Evolutionary conservation across 129 eudicot genomes (phyloP).

Genomic region (Chrysanthemum seticuspe): DNA sequence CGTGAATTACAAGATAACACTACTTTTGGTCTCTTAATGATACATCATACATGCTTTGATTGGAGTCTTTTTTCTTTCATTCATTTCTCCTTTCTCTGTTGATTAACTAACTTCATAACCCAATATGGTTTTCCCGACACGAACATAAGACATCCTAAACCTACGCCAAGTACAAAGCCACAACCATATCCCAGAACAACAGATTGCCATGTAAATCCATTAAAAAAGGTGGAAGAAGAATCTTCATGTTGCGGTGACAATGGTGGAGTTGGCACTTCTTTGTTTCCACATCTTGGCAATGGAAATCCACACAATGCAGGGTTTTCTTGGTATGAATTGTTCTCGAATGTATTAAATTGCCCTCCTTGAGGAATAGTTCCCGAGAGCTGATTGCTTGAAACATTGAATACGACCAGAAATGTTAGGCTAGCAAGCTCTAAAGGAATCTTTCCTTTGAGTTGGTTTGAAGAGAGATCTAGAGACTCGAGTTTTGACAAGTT

Average conservation of each 20-base stretch:
- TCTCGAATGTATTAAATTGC: neutral
- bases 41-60: too few relatives aligned
- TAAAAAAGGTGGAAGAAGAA: neutral
- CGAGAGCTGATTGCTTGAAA: neutral
- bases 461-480: neutral
- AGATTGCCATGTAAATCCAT: neutral
- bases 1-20: too few relatives aligned
- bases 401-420: neutral
- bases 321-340: neutral
- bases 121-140: neutral
- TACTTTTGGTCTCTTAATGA: too few relatives aligned
- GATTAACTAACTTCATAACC: neutral
- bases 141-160: neutral
- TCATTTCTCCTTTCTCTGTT: neutral
- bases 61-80: too few relatives aligned
- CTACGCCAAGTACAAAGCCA: constrained; percentile 1
- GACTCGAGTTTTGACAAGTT: constrained; percentile 3
- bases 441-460: neutral
- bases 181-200: neutral
- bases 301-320: neutral
- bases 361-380: constrained; percentile 4
- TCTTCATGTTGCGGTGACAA: neutral
- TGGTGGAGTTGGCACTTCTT: neutral
- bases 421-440: neutral
- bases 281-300: neutral